phyloP scores from a whole-genome alignment of 1,139 yeast species.

The Yamadazyma oceani region DNA sequence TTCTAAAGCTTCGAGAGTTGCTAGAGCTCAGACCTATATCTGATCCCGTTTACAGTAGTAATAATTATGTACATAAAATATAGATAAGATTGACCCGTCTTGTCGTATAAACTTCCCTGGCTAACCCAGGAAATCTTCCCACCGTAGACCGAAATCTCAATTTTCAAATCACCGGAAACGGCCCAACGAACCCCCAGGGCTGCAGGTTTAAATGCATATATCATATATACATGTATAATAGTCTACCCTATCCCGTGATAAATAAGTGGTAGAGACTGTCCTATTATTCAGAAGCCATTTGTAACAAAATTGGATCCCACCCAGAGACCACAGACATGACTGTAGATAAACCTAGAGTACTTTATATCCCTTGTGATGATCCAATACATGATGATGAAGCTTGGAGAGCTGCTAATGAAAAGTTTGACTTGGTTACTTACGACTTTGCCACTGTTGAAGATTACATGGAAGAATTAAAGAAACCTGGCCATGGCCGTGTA shows the following conservation, averaged over 20 bases:
- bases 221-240: too few relatives aligned
- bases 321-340: constrained; percentile 1
- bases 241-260: too few relatives aligned
- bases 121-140: too few relatives aligned
- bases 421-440: constrained; percentile 29
- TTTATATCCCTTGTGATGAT: constrained; percentile 34
- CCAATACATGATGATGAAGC: constrained; percentile 31
- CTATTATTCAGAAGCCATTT: too few relatives aligned
- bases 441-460: constrained; percentile 30
- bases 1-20: constrained; percentile 8
- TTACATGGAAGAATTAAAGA: constrained; percentile 28
- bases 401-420: constrained; percentile 29
- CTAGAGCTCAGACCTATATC: constrained; percentile 1
- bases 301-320: too few relatives aligned
- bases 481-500: constrained; percentile 30
- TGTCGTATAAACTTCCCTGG: too few relatives aligned
- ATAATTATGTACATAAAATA: not conserved
- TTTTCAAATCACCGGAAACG: too few relatives aligned
- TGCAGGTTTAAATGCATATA: too few relatives aligned
- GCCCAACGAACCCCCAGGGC: too few relatives aligned
- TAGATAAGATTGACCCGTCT: too few relatives aligned
- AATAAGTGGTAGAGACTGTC: too few relatives aligned
- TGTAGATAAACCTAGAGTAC: constrained; percentile 23
- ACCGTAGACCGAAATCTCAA: too few relatives aligned
- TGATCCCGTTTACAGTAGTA: not conserved